Conservation (phyloP, 306 rosid species). For the Castanea sativa region DNA sequence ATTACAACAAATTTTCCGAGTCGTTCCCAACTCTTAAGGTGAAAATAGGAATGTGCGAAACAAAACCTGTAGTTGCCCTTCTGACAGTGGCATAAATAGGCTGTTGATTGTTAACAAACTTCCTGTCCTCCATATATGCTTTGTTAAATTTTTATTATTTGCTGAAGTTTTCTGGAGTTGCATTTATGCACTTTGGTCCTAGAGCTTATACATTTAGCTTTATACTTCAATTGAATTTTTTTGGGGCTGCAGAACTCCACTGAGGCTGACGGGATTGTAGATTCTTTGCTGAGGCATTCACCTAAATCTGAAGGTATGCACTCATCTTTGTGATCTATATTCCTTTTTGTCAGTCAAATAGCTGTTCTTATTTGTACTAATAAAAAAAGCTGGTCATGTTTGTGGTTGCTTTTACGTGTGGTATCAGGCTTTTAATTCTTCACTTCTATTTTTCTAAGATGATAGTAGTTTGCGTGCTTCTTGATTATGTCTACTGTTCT, state of each 20-base stretch:
- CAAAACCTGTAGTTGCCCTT: background rate
- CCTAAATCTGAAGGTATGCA: constrained; percentile 50
- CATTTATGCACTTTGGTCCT: background rate
- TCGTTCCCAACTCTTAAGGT: background rate
- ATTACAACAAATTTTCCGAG: background rate
- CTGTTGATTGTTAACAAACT: background rate
- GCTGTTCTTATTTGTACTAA: background rate
- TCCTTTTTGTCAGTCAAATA: background rate
- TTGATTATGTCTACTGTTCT: background rate
- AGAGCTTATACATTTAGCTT: background rate
- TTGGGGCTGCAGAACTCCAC: constrained; percentile 44
- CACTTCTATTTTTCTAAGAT: background rate
- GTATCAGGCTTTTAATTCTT: background rate
- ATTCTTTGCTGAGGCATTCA: constrained; percentile 15
- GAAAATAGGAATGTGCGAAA: no score
- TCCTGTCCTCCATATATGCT: background rate
- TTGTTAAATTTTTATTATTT: background rate
- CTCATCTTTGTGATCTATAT: background rate
- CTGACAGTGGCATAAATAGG: background rate
- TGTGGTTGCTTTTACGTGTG: background rate
- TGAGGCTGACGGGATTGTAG: constrained; percentile 26
- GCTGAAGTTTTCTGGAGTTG: background rate
- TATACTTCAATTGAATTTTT: background rate
- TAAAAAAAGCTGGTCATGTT: background rate
- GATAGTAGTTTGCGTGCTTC: background rate